These are phyloP conservation scores for Kodamaea alishanica DNA, from an alignment of 1,139 yeast species.

Conservation along the genomic window DNA sequence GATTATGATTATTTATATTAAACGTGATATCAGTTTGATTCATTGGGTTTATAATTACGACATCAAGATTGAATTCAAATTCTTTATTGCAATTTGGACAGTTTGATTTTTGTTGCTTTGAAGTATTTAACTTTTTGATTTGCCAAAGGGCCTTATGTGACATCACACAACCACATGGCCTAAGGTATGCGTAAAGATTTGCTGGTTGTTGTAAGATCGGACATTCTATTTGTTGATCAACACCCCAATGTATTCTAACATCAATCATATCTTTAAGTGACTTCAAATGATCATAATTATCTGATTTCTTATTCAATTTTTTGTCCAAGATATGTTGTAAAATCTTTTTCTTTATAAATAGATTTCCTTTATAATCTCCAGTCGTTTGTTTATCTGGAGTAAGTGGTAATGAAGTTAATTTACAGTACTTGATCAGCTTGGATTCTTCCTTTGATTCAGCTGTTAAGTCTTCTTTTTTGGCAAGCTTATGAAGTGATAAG, in stretches of 20 bases:
- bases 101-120: constrained; percentile 2
- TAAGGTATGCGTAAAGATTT: constrained; percentile 23
- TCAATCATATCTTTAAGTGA: constrained; percentile 30
- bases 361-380: constrained; percentile 65
- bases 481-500: constrained; percentile 22
- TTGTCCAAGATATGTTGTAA: constrained; percentile 52
- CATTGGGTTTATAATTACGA: constrained; percentile 30
- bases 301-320: constrained; percentile 9
- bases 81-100: constrained; percentile 36
- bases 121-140: background rate
- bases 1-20: constrained; percentile 33
- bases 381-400: constrained; percentile 41
- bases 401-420: constrained; percentile 8
- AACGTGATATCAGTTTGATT: constrained; percentile 22
- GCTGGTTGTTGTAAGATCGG: constrained; percentile 11
- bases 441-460: constrained; percentile 8
- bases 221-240: constrained; percentile 39
- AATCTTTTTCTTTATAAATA: constrained; percentile 68
- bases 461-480: constrained; percentile 1
- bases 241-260: constrained; percentile 25
- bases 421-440: constrained; percentile 5
- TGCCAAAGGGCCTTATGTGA: constrained; percentile 18
- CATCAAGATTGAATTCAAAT: constrained; percentile 26
- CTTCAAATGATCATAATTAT: constrained; percentile 40
- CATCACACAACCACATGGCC: constrained; percentile 43